These are phyloP conservation scores for Fraxinus albicans DNA, from an alignment of 305 asterid species.

Conservation along the genomic window DNA sequence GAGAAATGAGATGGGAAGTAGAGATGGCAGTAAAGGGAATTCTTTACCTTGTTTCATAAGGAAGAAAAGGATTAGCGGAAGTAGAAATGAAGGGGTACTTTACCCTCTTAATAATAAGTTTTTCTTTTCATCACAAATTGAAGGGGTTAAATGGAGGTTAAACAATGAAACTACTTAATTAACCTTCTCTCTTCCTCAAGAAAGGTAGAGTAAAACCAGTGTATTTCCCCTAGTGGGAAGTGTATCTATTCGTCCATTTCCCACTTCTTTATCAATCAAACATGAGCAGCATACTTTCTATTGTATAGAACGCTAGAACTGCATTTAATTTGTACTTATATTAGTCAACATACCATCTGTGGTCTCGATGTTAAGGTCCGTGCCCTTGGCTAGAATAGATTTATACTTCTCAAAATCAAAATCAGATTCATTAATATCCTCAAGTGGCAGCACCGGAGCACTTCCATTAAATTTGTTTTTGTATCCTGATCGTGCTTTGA, in stretches of 20 bases:
- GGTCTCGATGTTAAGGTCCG: slow-evolving; percentile 58
- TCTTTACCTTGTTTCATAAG: neutral
- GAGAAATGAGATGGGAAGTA: neutral
- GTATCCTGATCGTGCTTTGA: slow-evolving; percentile 62
- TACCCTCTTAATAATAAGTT: neutral
- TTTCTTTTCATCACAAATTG: neutral
- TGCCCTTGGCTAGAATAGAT: slow-evolving; percentile 67
- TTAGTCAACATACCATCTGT: slow-evolving; percentile 54
- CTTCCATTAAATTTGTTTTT: slow-evolving; percentile 61
- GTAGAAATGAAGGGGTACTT: neutral
- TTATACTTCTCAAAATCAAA: slow-evolving; percentile 66
- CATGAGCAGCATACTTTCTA: neutral
- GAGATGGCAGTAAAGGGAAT: neutral
- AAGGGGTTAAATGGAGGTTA: neutral
- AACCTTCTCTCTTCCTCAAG: neutral
- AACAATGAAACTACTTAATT: neutral
- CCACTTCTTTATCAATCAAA: neutral
- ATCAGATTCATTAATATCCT: slow-evolving; percentile 50
- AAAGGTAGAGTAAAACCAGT: neutral
- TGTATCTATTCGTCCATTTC: neutral
- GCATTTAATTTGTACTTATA: neutral
- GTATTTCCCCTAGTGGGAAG: neutral
- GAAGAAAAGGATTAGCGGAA: neutral
- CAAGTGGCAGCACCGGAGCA: slow-evolving; percentile 68
- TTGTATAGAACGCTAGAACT: neutral